These are phyloP conservation scores for Colletotrichum neosansevieriae DNA, from an alignment of 2,329 filamentous ascomycete species.

Conservation along the genomic window DNA sequence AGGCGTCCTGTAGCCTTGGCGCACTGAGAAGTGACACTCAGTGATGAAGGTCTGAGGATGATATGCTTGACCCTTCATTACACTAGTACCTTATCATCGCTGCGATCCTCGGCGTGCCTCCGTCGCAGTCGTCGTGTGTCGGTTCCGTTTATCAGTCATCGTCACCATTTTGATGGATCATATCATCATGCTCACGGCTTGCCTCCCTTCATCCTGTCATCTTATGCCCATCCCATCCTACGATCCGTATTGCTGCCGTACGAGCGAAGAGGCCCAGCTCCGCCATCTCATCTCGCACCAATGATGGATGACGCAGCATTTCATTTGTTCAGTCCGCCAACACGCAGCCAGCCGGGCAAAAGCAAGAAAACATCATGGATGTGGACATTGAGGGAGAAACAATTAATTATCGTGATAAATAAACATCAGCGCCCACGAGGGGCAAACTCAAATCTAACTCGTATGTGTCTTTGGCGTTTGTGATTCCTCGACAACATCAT, in stretches of 20 bases:
- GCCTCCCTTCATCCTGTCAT: not conserved
- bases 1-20: not conserved
- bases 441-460: not conserved
- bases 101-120: slow-evolving; percentile 24
- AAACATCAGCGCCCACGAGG: not conserved
- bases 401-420: not conserved
- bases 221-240: not conserved
- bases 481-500: not conserved
- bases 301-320: not conserved
- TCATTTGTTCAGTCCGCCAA: not conserved
- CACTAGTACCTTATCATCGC: slow-evolving; percentile 24
- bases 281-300: not conserved
- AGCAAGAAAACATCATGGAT: not conserved
- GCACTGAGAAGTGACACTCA: slow-evolving; percentile 2
- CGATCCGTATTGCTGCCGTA: not conserved
- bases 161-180: not conserved
- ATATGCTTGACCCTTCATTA: not conserved
- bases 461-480: not conserved
- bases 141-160: not conserved
- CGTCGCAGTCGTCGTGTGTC: slow-evolving; percentile 10
- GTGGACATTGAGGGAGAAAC: not conserved
- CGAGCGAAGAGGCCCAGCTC: not conserved
- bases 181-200: not conserved
- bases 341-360: not conserved
- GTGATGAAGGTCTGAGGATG: not conserved